These are phyloP conservation scores for Ophiosphaerella korrae DNA, from an alignment of 2,329 filamentous ascomycete species.

Conservation along the genomic window DNA sequence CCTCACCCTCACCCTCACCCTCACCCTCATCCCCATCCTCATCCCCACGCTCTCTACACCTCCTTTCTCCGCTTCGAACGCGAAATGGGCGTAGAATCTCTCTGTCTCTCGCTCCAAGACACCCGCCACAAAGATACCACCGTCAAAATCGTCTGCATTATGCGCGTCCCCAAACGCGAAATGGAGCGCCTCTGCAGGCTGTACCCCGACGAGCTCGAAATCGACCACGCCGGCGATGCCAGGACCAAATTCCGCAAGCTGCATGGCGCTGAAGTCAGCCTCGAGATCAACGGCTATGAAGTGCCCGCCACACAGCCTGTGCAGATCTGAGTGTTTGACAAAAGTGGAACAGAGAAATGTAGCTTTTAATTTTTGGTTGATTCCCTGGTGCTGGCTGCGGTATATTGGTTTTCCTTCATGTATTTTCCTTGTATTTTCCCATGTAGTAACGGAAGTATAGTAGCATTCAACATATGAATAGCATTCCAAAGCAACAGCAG, in stretches of 20 bases:
- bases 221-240: conserved; percentile 40
- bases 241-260: conserved; percentile 39
- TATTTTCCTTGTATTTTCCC: too few species aligned
- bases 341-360: too few species aligned
- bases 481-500: too few species aligned
- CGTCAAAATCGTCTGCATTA: conserved; percentile 45
- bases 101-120: conserved; percentile 42
- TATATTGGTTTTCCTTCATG: too few species aligned
- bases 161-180: conserved; percentile 47
- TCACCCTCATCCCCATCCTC: conserved; percentile 4
- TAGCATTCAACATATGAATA: too few species aligned
- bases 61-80: conserved; percentile 45
- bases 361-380: too few species aligned
- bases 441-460: too few species aligned
- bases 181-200: conserved; percentile 55
- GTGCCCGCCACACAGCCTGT: background rate
- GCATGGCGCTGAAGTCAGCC: conserved; percentile 38
- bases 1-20: conserved; percentile 1
- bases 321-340: too few species aligned
- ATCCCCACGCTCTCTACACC: conserved; percentile 25
- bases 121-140: conserved; percentile 28
- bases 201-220: conserved; percentile 59
- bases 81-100: conserved; percentile 42
- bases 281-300: conserved; percentile 40
- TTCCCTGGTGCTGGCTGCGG: too few species aligned